These are phyloP conservation scores for Yarrowia bubula DNA, from an alignment of 805 yeast genomes.

Conservation along the genomic window DNA sequence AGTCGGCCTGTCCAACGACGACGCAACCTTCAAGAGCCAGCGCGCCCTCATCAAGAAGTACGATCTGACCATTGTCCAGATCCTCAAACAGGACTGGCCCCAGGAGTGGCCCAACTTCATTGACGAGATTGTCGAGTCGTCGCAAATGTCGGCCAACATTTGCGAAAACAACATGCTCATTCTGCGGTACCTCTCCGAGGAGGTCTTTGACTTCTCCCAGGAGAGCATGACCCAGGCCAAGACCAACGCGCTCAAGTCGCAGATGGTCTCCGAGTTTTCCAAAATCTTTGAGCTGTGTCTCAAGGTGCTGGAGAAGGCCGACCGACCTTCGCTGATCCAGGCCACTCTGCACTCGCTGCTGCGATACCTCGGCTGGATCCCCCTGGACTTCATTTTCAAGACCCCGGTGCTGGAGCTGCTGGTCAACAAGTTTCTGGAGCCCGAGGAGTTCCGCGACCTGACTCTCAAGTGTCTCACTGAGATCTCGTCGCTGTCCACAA, in stretches of 20 bases:
- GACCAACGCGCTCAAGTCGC: conserved; percentile 73
- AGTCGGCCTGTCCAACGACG: conserved; percentile 84
- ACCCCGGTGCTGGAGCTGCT: conserved; percentile 74
- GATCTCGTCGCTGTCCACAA: conserved; percentile 65
- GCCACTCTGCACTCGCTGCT: conserved; percentile 81
- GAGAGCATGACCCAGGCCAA: conserved; percentile 97
- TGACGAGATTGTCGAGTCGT: conserved; percentile 84
- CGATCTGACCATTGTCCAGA: conserved; percentile 89
- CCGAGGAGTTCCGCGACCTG: conserved; percentile 75
- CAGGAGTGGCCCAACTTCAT: conserved; percentile 96
- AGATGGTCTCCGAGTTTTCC: conserved; percentile 86
- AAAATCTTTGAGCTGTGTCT: conserved; percentile 91
- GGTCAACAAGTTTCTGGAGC: conserved; percentile 70
- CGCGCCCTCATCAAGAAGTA: conserved; percentile 87
- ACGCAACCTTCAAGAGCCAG: conserved; percentile 63
- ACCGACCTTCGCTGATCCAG: conserved; percentile 75
- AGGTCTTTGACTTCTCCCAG: conserved; percentile 91
- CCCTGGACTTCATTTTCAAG: conserved; percentile 83
- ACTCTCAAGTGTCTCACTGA: conserved; percentile 93
- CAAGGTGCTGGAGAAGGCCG: conserved; percentile 86
- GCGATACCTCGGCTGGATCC: conserved; percentile 93
- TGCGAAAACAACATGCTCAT: conserved; percentile 98
- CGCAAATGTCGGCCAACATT: conserved; percentile 82
- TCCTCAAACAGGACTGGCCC: conserved; percentile 98
- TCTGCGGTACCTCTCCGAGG: conserved; percentile 84